A percentile compares a stretch with the other conserved stretches of the same genome.
Evolutionary conservation across 1,284 basidiomycete genomes (phyloP).

Genomic region (Rhodotorula mucilaginosa): DNA sequence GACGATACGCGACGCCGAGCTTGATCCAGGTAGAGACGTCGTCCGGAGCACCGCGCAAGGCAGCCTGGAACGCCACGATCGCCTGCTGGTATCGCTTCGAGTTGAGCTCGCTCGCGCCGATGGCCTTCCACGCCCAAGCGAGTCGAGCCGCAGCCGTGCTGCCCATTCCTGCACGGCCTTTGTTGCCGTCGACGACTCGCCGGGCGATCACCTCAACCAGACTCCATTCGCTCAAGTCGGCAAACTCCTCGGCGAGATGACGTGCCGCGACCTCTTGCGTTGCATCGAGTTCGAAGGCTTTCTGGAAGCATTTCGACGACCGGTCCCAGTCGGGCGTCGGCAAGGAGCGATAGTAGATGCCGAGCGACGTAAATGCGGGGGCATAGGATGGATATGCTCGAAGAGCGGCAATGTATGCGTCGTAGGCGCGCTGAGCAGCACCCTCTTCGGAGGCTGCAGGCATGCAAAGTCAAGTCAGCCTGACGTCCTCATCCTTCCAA

Average conservation of each 20-base stretch:
- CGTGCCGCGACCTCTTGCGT: slow-evolving; percentile 81
- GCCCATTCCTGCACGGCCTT: slow-evolving; percentile 37
- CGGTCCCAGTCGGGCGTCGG: slow-evolving; percentile 75
- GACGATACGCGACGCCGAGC: slow-evolving; percentile 87
- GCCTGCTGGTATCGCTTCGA: slow-evolving; percentile 72
- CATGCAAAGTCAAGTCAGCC: background rate
- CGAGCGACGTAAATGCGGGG: slow-evolving; percentile 89
- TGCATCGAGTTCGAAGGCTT: slow-evolving; percentile 94
- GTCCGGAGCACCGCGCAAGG: slow-evolving; percentile 73
- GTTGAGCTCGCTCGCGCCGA: slow-evolving; percentile 85
- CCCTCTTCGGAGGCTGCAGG: slow-evolving; percentile 2
- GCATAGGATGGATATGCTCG: slow-evolving; percentile 76
- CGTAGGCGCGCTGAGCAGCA: slow-evolving; percentile 63
- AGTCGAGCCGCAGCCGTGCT: slow-evolving; percentile 64
- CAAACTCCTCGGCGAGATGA: slow-evolving; percentile 81
- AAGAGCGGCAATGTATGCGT: slow-evolving; percentile 76
- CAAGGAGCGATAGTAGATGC: slow-evolving; percentile 76
- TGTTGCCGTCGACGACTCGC: slow-evolving; percentile 76
- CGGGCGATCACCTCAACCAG: slow-evolving; percentile 88
- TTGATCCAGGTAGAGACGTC: slow-evolving; percentile 82
- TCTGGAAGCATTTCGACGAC: slow-evolving; percentile 95
- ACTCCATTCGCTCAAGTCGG: slow-evolving; percentile 92
- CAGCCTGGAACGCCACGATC: slow-evolving; percentile 82
- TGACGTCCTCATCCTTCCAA: background rate
- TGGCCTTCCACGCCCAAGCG: slow-evolving; percentile 97